These are phyloP conservation scores for Rhodomyrtus psidioides DNA, from an alignment of 441 rosid species.

Conservation along the genomic window DNA sequence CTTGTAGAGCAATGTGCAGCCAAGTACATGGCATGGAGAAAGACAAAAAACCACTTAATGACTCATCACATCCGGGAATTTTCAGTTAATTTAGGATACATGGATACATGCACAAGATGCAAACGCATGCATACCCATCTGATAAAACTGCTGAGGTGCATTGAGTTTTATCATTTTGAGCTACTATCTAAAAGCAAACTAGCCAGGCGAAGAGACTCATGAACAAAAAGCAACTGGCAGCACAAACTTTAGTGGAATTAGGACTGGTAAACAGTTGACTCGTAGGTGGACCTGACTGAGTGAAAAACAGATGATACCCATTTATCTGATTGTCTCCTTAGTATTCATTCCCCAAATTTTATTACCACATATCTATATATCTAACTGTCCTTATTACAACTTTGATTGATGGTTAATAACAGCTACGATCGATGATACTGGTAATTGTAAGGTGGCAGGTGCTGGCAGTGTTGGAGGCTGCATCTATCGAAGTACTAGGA, in stretches of 20 bases:
- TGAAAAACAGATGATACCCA: not conserved
- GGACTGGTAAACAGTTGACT: not conserved
- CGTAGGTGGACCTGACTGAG: not conserved
- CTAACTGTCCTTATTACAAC: not conserved
- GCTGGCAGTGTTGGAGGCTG: not conserved
- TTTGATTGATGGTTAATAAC: not conserved
- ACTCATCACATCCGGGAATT: not conserved
- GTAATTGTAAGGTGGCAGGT: not conserved
- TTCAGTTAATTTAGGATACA: not conserved
- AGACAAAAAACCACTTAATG: not conserved
- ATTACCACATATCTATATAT: not conserved
- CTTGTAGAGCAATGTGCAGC: not conserved
- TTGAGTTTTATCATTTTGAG: not conserved
- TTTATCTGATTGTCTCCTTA: not conserved
- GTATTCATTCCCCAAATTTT: not conserved
- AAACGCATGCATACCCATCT: not conserved
- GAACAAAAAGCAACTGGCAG: not conserved
- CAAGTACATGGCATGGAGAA: not conserved
- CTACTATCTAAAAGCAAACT: not conserved
- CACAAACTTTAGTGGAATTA: not conserved
- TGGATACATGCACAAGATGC: not conserved
- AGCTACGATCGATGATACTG: not conserved
- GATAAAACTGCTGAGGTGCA: not conserved
- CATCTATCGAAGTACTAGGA: not conserved
- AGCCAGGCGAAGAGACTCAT: not conserved